phyloP scores from a whole-genome alignment of 805 yeast genomes.

The Metschnikowia orientalis region DNA sequence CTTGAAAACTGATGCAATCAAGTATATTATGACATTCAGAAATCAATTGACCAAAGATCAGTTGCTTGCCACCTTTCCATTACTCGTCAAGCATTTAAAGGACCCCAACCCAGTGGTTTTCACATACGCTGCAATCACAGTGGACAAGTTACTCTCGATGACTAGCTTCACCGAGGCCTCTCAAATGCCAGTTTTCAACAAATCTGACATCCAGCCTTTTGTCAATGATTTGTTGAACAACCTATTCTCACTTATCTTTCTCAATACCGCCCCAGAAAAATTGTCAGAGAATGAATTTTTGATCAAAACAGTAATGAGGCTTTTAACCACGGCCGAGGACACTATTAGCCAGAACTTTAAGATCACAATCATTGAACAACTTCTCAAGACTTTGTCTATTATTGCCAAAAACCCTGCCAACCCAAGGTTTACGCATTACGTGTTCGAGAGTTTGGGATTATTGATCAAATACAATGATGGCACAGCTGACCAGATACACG shows the following conservation, averaged over 20 bases:
- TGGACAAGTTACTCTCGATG: constrained; percentile 81
- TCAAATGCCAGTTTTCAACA: constrained; percentile 59
- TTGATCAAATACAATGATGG: constrained; percentile 51
- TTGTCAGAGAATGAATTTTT: constrained; percentile 92
- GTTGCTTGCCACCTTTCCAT: constrained; percentile 71
- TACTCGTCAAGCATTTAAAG: constrained; percentile 63
- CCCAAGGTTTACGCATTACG: constrained; percentile 87
- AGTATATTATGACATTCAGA: constrained; percentile 83
- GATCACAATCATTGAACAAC: constrained; percentile 53
- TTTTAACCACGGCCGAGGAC: constrained; percentile 68
- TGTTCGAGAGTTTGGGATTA: constrained; percentile 83
- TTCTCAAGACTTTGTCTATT: constrained; percentile 61
- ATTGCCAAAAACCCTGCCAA: constrained; percentile 90
- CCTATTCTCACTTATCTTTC: constrained; percentile 61
- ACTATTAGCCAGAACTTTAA: constrained; percentile 43
- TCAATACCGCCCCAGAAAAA: constrained; percentile 66
- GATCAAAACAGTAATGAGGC: constrained; percentile 84
- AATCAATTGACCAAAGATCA: constrained; percentile 89
- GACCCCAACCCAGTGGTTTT: constrained; percentile 70
- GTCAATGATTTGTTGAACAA: constrained; percentile 59
- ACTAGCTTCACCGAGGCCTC: constrained; percentile 52
- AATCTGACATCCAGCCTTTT: constrained; percentile 61
- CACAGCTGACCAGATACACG: constrained; percentile 12
- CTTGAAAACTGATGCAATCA: constrained; percentile 86
- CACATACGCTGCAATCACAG: constrained; percentile 89